Evolutionary conservation across 2,329 filamentous ascomycete genomes (phyloP), one percentile per base, ranked within the genome.

Genomic region (Alternaria sp.): DNA sequence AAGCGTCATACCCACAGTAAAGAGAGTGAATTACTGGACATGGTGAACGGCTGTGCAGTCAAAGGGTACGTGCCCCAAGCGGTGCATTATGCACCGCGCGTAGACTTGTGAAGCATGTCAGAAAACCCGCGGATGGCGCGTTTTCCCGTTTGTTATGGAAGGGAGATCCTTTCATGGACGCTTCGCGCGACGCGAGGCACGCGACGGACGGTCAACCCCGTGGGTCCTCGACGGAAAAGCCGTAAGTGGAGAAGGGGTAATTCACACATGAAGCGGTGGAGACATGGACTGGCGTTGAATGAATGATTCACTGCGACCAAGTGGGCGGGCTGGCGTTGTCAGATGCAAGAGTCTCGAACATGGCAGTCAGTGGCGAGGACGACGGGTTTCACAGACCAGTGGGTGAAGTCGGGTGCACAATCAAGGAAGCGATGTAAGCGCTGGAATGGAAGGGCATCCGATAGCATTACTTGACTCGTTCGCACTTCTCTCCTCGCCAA

Each of bases 341-440:
- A 52, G 49, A 52, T 52, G 49, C 49, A 52, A 52, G 30, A 36
- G 49, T 52, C 28, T 52, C 30, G 49, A 52, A 52, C 49, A 52
- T 36, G 49, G 49, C 30, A 52, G 36, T 52, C 19, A 25, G 49
- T 52, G 49, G 49, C 19, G 59, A 40, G 26, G 55, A 54, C 4
- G 30, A 40, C 36, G 36, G 36, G 36, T 17, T 40, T 40, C 36
- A 40, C 36, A 40, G 36, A 2, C 36, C 15, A 40, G 36, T 40
- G 36, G 36, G 36, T 12, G 12, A 26, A 36, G 12, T 46, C 43
- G 36, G 46, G 30, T 21, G 28, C 52, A 55, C 44, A n/a, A 8
- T 47, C 15, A 28, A 36, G 30, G 30, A 58, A 59, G 60, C 65
- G 65, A 66, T 23, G 23, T 66, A 67, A 66, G 63, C 65, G 65